Conservation (phyloP, 208 protist genomes). For the Trypanosoma platydactyli region DNA sequence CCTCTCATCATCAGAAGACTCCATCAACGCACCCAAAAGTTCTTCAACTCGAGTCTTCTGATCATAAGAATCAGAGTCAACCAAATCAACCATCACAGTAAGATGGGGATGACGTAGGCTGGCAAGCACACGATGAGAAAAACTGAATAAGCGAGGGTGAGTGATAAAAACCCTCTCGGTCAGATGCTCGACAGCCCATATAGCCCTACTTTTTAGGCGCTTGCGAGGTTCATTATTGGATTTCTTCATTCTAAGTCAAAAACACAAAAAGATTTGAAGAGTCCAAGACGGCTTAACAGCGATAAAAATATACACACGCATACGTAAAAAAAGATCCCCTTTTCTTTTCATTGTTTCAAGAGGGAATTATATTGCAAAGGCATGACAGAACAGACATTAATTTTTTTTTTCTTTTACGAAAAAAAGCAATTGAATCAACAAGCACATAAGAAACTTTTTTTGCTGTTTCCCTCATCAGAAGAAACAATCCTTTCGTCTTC, state of each 20-base stretch:
- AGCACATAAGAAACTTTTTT: constrained; percentile 22
- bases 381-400: constrained; percentile 22
- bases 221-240: background rate
- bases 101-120: constrained; percentile 74
- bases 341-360: background rate
- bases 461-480: background rate
- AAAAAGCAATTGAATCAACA: constrained; percentile 16
- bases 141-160: constrained; percentile 52
- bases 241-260: constrained; percentile 4
- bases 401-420: constrained; percentile 21
- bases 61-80: constrained; percentile 22
- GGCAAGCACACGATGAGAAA: constrained; percentile 62
- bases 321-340: background rate
- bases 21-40: constrained; percentile 51
- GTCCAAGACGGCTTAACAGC: background rate
- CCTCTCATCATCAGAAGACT: constrained; percentile 44
- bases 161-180: constrained; percentile 71
- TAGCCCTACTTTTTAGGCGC: constrained; percentile 12
- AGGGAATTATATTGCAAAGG: constrained; percentile 4
- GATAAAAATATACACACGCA: no score
- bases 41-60: constrained; percentile 35
- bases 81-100: constrained; percentile 38
- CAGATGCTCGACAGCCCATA: constrained; percentile 41
- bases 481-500: background rate
- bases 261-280: background rate